phyloP scores from a whole-genome alignment of 2,329 filamentous ascomycete genomes.

The Penicillium sp. region DNA sequence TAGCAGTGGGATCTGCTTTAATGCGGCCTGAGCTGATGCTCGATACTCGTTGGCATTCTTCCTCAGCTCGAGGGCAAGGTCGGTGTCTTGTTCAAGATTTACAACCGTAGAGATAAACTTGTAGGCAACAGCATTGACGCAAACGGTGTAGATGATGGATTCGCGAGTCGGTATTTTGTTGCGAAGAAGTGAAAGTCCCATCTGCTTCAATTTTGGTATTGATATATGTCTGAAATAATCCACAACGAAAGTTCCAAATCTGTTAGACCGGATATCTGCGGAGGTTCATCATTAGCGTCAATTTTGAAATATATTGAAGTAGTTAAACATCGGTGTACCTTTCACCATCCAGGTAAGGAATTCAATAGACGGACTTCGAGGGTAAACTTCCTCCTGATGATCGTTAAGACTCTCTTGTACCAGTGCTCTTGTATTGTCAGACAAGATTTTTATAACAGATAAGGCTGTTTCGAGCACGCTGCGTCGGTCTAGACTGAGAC shows the following conservation, averaged over 20 bases:
- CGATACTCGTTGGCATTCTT: constrained; percentile 1
- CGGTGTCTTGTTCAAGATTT: constrained; percentile 3
- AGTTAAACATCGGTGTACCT: constrained; percentile 9
- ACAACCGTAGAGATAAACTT: constrained; percentile 22
- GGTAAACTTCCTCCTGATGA: not conserved
- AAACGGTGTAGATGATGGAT: constrained; percentile 20
- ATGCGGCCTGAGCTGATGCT: constrained; percentile 13
- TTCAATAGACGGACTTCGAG: constrained; percentile 15
- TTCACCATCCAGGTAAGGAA: constrained; percentile 26
- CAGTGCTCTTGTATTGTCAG: not conserved
- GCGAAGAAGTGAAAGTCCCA: constrained; percentile 20
- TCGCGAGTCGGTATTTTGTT: constrained; percentile 9
- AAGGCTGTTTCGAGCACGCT: constrained; percentile 18
- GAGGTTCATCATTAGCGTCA: not conserved
- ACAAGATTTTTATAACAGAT: constrained; percentile 8
- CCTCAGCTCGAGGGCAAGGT: constrained; percentile 1
- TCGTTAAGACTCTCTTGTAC: not conserved
- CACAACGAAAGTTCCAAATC: constrained; percentile 19
- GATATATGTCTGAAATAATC: constrained; percentile 25
- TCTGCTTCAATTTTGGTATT: constrained; percentile 18
- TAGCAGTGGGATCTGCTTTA: constrained; percentile 19
- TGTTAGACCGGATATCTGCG: constrained; percentile 19
- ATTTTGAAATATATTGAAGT: not conserved
- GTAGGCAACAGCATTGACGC: constrained; percentile 21
- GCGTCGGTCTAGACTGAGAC: constrained; percentile 11